phyloP scores from a whole-genome alignment of 768 basidiomycete species.

The Leucocoprinus birnbaumii region DNA sequence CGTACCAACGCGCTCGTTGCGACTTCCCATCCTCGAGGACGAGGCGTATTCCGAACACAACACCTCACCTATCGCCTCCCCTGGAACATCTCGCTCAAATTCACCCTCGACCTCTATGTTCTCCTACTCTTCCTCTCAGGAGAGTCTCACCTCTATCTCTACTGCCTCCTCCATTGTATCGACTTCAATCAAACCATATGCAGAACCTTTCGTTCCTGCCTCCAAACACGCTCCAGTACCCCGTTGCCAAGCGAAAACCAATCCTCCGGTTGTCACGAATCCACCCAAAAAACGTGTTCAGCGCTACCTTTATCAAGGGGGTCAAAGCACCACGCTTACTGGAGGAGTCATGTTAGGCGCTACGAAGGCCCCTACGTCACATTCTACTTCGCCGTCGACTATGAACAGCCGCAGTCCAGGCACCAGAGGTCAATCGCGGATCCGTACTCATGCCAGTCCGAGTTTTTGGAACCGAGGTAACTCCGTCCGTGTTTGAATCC shows the following conservation, averaged over 20 bases:
- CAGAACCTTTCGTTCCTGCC: conserved; percentile 4
- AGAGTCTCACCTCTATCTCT: conserved; percentile 30
- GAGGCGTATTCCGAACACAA: conserved; percentile 1
- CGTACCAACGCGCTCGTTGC: conserved; percentile 14
- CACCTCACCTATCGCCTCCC: conserved; percentile 11
- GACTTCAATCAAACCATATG: conserved; percentile 14
- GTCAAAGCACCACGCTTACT: conserved; percentile 38
- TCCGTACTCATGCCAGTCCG: too few relatives aligned
- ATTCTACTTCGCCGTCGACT: too few relatives aligned
- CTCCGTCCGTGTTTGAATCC: too few relatives aligned
- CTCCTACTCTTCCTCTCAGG: conserved; percentile 29
- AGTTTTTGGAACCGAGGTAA: too few relatives aligned
- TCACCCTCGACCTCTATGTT: conserved; percentile 33
- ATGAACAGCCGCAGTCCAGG: too few relatives aligned
- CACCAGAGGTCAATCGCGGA: too few relatives aligned
- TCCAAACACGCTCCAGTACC: not conserved
- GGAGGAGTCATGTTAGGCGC: conserved; percentile 44
- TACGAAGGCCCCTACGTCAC: not conserved
- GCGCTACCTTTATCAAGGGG: conserved; percentile 40
- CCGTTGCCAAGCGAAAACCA: not conserved
- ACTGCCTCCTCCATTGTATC: conserved; percentile 16
- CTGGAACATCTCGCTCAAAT: conserved; percentile 33
- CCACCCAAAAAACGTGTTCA: conserved; percentile 24
- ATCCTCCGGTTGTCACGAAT: conserved; percentile 21
- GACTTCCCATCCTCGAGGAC: conserved; percentile 15